Conservation (phyloP, 2,329 filamentous ascomycete species). For the Colletotrichum sojae region DNA sequence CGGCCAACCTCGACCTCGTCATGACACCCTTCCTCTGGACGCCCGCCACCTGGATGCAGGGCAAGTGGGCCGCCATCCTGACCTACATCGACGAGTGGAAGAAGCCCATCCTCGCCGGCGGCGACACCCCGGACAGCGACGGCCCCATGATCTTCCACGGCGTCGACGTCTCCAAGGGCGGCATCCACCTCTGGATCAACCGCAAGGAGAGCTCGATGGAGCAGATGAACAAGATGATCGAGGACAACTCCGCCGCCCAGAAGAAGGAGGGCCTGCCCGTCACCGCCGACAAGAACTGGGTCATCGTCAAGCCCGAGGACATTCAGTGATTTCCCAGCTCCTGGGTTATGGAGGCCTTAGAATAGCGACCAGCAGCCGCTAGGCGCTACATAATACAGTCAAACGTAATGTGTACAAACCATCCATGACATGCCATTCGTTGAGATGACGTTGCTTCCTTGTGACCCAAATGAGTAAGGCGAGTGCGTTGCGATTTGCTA, state of each 20-base stretch:
- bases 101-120: constrained; percentile 56
- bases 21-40: constrained; percentile 59
- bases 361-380: neutral
- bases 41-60: constrained; percentile 59
- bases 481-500: too few species aligned
- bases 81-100: constrained; percentile 60
- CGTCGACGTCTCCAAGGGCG: constrained; percentile 57
- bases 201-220: constrained; percentile 52
- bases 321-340: constrained; percentile 47
- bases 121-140: constrained; percentile 60
- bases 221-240: constrained; percentile 55
- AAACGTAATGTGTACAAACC: neutral
- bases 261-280: constrained; percentile 52
- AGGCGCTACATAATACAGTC: neutral
- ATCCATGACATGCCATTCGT: too few species aligned
- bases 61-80: constrained; percentile 60
- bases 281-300: constrained; percentile 62
- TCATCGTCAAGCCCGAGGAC: constrained; percentile 56
- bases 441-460: too few species aligned
- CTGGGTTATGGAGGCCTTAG: too few species aligned
- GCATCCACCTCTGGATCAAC: constrained; percentile 59
- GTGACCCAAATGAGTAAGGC: too few species aligned
- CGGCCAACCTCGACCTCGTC: constrained; percentile 55
- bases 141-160: constrained; percentile 61
- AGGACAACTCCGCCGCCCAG: constrained; percentile 51